Conservation (phyloP, 2,329 filamentous ascomycete genomes). For the Fusarium staphyleae region DNA sequence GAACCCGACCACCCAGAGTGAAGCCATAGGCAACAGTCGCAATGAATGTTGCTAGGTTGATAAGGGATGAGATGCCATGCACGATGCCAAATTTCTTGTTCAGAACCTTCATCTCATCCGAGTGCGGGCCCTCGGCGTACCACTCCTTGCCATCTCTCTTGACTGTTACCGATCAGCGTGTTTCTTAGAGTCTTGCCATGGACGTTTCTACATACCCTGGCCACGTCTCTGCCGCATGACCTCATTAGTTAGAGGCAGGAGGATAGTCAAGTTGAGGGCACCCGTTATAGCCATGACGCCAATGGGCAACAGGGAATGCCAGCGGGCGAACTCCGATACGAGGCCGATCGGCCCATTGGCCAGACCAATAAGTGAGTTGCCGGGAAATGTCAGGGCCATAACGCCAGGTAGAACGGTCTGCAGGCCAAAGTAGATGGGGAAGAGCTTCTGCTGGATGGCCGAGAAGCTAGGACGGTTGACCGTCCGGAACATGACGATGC, state of each 20-base stretch:
- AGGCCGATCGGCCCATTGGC: conserved; percentile 61
- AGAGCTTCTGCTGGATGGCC: conserved; percentile 78
- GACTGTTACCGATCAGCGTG: conserved; percentile 57
- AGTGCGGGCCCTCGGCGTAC: conserved; percentile 80
- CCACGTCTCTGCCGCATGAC: conserved; percentile 78
- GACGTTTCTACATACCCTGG: conserved; percentile 66
- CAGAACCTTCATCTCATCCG: conserved; percentile 79
- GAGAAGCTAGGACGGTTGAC: conserved; percentile 84
- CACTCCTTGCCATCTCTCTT: conserved; percentile 89
- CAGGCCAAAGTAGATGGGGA: conserved; percentile 87
- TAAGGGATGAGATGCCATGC: conserved; percentile 80
- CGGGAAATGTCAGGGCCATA: conserved; percentile 82
- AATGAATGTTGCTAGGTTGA: conserved; percentile 76
- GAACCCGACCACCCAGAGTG: conserved; percentile 70
- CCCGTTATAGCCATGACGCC: conserved; percentile 74
- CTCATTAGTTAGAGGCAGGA: conserved; percentile 78
- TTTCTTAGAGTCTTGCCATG: background rate
- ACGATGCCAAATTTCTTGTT: conserved; percentile 81
- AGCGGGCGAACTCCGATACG: conserved; percentile 66
- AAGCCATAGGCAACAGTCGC: conserved; percentile 80
- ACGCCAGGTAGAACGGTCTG: conserved; percentile 78
- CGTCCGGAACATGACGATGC: conserved; percentile 77
- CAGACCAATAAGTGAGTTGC: conserved; percentile 58
- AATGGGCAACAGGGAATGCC: conserved; percentile 72
- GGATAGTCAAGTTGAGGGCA: conserved; percentile 70